These are phyloP conservation scores for Penicillium pulvis DNA, from an alignment of 495 filamentous ascomycete genomes.

Conservation along the genomic window DNA sequence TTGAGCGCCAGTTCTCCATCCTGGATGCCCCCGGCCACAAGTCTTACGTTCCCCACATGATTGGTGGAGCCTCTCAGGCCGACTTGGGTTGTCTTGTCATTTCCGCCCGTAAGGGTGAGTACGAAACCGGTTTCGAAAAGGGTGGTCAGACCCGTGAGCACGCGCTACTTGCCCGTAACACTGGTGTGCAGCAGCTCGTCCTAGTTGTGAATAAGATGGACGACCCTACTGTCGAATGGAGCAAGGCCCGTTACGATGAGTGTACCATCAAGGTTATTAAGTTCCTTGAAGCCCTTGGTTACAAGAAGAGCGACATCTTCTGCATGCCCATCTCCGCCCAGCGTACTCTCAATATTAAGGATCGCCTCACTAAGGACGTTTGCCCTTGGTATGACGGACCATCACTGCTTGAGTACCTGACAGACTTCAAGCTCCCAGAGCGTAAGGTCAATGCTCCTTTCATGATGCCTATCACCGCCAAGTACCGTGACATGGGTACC, in stretches of 20 bases:
- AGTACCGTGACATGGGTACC: constrained; percentile 97
- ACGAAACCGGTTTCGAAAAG: constrained; percentile 99
- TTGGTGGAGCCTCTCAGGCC: constrained; percentile 93
- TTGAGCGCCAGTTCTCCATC: constrained; percentile 72
- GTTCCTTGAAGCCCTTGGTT: constrained; percentile 89
- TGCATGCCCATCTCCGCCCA: constrained; percentile 98
- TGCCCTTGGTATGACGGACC: constrained; percentile 86
- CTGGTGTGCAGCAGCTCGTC: constrained; percentile 92
- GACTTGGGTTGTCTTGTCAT: constrained; percentile 97
- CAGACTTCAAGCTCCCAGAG: constrained; percentile 86
- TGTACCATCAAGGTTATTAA: constrained; percentile 84
- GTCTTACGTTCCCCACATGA: constrained; percentile 95
- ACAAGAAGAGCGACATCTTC: constrained; percentile 88
- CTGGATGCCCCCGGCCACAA: constrained; percentile 97
- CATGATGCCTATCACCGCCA: constrained; percentile 97
- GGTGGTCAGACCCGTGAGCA: constrained; percentile 98
- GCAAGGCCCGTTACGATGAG: constrained; percentile 85
- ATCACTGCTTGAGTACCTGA: constrained; percentile 92
- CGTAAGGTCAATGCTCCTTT: constrained; percentile 97
- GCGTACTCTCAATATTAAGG: constrained; percentile 80
- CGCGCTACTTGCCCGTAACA: constrained; percentile 95
- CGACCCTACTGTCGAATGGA: constrained; percentile 94
- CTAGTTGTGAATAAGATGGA: constrained; percentile 99
- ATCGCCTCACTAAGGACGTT: constrained; percentile 75
- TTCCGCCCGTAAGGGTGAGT: constrained; percentile 95